phyloP scores from a whole-genome alignment of 164 flowering plant species.

The grape (Vitis vinifera) region ASM3070453v1 NC_081805.1:2147001-2147500 shows the following conservation, averaged over 20 bases:
- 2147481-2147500: too few relatives aligned
- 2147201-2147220: conserved; percentile 32
- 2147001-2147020: conserved; percentile 6
- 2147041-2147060: neutral
- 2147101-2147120: neutral
- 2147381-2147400: conserved; percentile 16
- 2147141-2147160: conserved; percentile 3
- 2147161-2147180: conserved; percentile 38
- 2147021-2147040: conserved; percentile 25
- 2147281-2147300: neutral
- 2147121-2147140: conserved; percentile 36
- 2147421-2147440: neutral
- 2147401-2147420: neutral
- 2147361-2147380: conserved; percentile 12
- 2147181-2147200: conserved; percentile 39
- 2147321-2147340: neutral
- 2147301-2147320: neutral
- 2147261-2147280: neutral
- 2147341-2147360: neutral
- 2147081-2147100: conserved; percentile 6
- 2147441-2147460: too few relatives aligned
- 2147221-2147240: conserved; percentile 29
- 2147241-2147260: conserved; percentile 36
- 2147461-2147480: too few relatives aligned
- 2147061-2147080: conserved; percentile 13